Percentiles rank a stretch among this genome's conserved stretches.
These are phyloP conservation scores for Lagenidium giganteum DNA, from an alignment of 352 stramenopile species.

Conservation along the genomic window DNA sequence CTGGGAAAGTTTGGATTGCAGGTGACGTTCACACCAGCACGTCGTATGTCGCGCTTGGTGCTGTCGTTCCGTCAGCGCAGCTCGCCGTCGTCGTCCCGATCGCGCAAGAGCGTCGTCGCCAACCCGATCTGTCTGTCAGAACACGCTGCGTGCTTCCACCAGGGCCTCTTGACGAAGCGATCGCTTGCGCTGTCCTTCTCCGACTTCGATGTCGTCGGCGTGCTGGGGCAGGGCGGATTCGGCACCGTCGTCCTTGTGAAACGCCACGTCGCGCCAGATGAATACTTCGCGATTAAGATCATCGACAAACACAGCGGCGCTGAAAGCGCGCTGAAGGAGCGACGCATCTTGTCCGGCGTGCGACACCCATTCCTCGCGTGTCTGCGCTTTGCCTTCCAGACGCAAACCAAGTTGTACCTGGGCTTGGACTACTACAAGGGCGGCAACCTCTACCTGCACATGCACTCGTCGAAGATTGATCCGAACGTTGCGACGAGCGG, in stretches of 20 bases:
- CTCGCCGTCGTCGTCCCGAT: conserved; percentile 25
- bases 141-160: conserved; percentile 75
- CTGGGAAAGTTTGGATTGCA: conserved; percentile 71
- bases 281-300: conserved; percentile 87
- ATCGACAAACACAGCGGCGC: conserved; percentile 80
- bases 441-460: conserved; percentile 82
- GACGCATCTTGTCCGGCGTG: conserved; percentile 68
- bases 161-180: conserved; percentile 78
- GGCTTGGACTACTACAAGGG: conserved; percentile 85
- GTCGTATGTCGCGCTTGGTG: conserved; percentile 78
- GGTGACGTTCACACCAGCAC: conserved; percentile 77
- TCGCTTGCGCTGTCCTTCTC: conserved; percentile 80
- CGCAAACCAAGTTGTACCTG: conserved; percentile 75
- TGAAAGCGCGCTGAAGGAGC: conserved; percentile 70
- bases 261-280: conserved; percentile 63
- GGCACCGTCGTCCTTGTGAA: conserved; percentile 80
- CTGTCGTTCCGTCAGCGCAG: conserved; percentile 76
- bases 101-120: conserved; percentile 44
- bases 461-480: conserved; percentile 83
- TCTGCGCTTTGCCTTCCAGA: conserved; percentile 85
- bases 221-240: conserved; percentile 77
- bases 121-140: conserved; percentile 77
- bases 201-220: conserved; percentile 81
- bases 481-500: conserved; percentile 70
- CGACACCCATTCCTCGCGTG: conserved; percentile 78